Conservation (phyloP, 441 rosid species). For the Geranium incanum region DNA sequence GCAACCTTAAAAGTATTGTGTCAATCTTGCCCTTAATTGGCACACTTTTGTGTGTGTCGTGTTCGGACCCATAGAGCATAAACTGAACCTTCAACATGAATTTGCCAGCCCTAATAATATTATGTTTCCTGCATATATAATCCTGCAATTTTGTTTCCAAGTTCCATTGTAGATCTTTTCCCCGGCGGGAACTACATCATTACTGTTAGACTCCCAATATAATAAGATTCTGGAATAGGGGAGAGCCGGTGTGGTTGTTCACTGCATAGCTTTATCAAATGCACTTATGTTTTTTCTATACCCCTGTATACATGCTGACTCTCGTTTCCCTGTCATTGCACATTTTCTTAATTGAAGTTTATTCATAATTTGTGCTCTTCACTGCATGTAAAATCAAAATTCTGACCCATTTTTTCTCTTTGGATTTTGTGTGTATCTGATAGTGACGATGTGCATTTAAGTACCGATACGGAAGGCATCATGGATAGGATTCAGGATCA, state of each 20-base stretch:
- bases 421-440: conserved; percentile 16
- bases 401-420: conserved; percentile 11
- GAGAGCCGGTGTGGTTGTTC: not conserved
- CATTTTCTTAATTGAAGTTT: conserved; percentile 10
- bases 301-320: conserved; percentile 6
- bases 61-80: too few species aligned
- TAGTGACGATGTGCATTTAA: conserved; percentile 33
- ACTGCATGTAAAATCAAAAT: conserved; percentile 15
- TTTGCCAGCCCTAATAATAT: too few species aligned
- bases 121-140: not conserved
- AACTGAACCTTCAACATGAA: too few species aligned
- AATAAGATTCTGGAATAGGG: too few species aligned
- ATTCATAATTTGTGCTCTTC: conserved; percentile 5
- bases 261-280: not conserved
- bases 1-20: too few species aligned
- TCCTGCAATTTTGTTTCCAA: not conserved
- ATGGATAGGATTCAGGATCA: conserved; percentile 33
- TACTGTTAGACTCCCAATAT: too few species aligned
- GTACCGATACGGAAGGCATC: conserved; percentile 35
- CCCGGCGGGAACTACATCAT: not conserved
- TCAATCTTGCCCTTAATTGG: too few species aligned
- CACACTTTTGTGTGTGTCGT: too few species aligned
- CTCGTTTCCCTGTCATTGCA: not conserved
- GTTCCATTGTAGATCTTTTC: not conserved
- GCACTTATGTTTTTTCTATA: not conserved